Percentiles rank a stretch among this genome's conserved stretches.
phyloP scores from a whole-genome alignment of 2,329 filamentous ascomycete genomes.

The Paraphaeosphaeria minitans region DNA sequence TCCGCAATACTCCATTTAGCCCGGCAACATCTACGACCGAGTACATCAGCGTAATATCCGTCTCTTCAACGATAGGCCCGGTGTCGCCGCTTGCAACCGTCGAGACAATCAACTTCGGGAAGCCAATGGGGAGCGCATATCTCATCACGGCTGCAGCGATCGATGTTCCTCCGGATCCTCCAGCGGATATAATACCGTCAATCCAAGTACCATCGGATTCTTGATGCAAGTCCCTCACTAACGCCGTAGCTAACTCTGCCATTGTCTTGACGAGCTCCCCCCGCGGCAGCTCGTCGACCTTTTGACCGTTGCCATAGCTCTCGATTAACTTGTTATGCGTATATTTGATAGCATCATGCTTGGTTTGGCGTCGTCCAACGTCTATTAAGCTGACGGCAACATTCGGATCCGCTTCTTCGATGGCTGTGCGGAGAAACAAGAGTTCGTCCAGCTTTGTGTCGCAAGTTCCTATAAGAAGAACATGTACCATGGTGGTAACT shows the following conservation, averaged over 20 bases:
- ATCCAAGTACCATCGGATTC: conserved; percentile 40
- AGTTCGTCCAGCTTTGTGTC: conserved; percentile 69
- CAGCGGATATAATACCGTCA: conserved; percentile 64
- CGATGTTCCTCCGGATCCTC: conserved; percentile 67
- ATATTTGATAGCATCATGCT: conserved; percentile 56
- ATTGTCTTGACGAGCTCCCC: conserved; percentile 64
- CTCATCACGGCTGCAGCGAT: conserved; percentile 67
- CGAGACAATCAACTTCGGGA: conserved; percentile 73
- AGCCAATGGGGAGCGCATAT: conserved; percentile 63
- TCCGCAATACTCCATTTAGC: conserved; percentile 62
- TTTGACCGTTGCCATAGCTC: conserved; percentile 28
- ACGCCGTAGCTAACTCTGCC: conserved; percentile 53
- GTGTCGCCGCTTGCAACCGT: conserved; percentile 72
- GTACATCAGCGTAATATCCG: conserved; percentile 73
- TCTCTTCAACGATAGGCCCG: conserved; percentile 67
- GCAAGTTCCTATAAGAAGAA: conserved; percentile 66
- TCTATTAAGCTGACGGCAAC: conserved; percentile 58
- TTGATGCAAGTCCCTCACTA: conserved; percentile 50
- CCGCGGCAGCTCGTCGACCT: conserved; percentile 52
- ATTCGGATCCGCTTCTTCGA: conserved; percentile 40
- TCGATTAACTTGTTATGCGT: conserved; percentile 50
- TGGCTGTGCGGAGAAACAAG: conserved; percentile 57
- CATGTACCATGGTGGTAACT: conserved; percentile 29
- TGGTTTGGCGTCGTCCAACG: conserved; percentile 55
- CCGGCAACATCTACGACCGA: conserved; percentile 74